Conservation (phyloP, 2,329 filamentous ascomycete genomes). For the Parascedosporium putredinis region DNA sequence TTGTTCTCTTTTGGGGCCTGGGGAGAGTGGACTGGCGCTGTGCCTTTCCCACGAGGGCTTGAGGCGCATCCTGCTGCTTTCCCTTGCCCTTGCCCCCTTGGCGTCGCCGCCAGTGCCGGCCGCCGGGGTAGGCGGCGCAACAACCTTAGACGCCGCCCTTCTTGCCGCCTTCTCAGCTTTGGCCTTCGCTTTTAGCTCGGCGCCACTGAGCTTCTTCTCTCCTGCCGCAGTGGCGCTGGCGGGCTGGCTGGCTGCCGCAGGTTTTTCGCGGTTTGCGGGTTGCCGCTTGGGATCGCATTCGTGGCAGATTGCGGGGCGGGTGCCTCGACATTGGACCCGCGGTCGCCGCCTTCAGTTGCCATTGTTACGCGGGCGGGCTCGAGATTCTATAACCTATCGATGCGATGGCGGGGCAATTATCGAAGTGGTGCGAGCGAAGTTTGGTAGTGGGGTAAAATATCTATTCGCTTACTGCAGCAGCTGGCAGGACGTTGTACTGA, state of each 20-base stretch:
- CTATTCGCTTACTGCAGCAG: too few relatives aligned
- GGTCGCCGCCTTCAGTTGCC: slow-evolving; percentile 1
- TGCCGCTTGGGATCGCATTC: too few relatives aligned
- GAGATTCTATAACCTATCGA: not conserved
- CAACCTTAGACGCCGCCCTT: slow-evolving; percentile 59
- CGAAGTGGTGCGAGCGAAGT: too few relatives aligned
- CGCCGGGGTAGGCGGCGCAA: slow-evolving; percentile 33
- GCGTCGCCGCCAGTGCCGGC: slow-evolving; percentile 24
- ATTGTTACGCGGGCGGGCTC: not conserved
- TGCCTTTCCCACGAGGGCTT: slow-evolving; percentile 12
- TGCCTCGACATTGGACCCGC: not conserved
- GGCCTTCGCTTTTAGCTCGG: slow-evolving; percentile 77
- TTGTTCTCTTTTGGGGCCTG: slow-evolving; percentile 38
- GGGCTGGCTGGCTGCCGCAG: not conserved
- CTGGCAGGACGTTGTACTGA: too few relatives aligned
- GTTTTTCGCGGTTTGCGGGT: too few relatives aligned
- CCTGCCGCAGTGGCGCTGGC: slow-evolving; percentile 10
- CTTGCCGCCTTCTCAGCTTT: slow-evolving; percentile 88
- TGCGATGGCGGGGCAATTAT: not conserved
- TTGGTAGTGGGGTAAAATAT: too few relatives aligned
- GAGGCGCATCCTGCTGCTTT: slow-evolving; percentile 33
- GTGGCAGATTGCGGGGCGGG: not conserved
- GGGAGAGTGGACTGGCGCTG: slow-evolving; percentile 16
- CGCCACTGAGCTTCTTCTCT: slow-evolving; percentile 54
- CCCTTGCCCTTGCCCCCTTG: slow-evolving; percentile 37